phyloP scores from a whole-genome alignment of 805 yeast genomes.

The Saccharomycopsis fermentans region DNA sequence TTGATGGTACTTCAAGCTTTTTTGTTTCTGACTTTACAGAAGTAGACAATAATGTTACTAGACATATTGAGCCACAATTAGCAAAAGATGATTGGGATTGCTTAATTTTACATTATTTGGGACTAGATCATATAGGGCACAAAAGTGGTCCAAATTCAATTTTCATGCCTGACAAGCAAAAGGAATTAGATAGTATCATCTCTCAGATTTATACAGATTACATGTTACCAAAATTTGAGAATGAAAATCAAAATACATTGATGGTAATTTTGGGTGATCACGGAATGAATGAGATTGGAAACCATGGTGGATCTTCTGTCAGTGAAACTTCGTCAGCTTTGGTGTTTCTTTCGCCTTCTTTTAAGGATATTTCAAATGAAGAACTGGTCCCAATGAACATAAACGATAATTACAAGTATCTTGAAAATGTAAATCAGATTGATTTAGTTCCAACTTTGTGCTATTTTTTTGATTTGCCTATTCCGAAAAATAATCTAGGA shows the following conservation, averaged over 20 bases:
- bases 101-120: slow-evolving; percentile 79
- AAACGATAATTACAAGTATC: slow-evolving; percentile 42
- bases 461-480: slow-evolving; percentile 48
- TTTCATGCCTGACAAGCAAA: slow-evolving; percentile 73
- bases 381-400: slow-evolving; percentile 30
- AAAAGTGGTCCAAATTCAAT: slow-evolving; percentile 83
- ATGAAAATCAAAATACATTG: slow-evolving; percentile 41
- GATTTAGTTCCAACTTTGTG: slow-evolving; percentile 68
- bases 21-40: slow-evolving; percentile 92
- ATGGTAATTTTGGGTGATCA: slow-evolving; percentile 84
- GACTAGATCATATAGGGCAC: slow-evolving; percentile 96
- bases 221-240: slow-evolving; percentile 45
- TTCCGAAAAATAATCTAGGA: slow-evolving; percentile 71
- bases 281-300: slow-evolving; percentile 92
- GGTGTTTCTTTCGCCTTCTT: slow-evolving; percentile 48
- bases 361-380: slow-evolving; percentile 19
- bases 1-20: slow-evolving; percentile 87
- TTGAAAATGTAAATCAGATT: slow-evolving; percentile 47
- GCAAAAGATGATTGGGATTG: slow-evolving; percentile 60
- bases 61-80: slow-evolving; percentile 65
- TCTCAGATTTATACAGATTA: slow-evolving; percentile 37
- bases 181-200: slow-evolving; percentile 74
- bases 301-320: slow-evolving; percentile 90
- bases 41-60: slow-evolving; percentile 86
- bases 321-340: slow-evolving; percentile 91